phyloP scores from a whole-genome alignment of 441 rosid species.

The Viola pubescens region DNA sequence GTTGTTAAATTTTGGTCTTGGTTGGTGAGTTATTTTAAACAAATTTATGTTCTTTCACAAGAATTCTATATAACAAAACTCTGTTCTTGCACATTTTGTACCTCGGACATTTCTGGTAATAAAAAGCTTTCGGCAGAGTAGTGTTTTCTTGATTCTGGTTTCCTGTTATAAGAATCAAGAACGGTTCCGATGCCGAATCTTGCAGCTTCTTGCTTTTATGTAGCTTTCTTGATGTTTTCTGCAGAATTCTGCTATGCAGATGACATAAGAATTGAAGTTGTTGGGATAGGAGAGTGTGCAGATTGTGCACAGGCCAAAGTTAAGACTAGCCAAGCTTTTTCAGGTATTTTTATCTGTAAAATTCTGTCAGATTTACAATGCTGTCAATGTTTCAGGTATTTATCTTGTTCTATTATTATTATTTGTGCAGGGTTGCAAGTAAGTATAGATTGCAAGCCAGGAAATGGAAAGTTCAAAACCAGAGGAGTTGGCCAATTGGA shows the following conservation, averaged over 20 bases:
- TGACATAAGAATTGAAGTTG: slow-evolving; percentile 28
- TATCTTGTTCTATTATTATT: not conserved
- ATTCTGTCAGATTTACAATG: not conserved
- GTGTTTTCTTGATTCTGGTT: too few species aligned
- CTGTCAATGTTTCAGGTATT: not conserved
- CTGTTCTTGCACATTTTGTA: too few species aligned
- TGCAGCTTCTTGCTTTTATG: slow-evolving; percentile 30
- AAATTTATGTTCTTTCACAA: too few species aligned
- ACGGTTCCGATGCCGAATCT: slow-evolving; percentile 41
- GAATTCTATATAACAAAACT: too few species aligned
- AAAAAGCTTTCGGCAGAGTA: not conserved
- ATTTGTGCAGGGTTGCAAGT: slow-evolving; percentile 51
- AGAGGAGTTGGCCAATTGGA: slow-evolving; percentile 51
- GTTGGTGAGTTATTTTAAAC: too few species aligned
- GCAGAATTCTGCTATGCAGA: slow-evolving; percentile 28
- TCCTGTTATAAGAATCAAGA: too few species aligned
- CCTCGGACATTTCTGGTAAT: too few species aligned
- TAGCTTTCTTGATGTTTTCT: slow-evolving; percentile 20
- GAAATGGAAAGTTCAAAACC: slow-evolving; percentile 45
- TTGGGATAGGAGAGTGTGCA: slow-evolving; percentile 52
- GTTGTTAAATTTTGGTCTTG: too few species aligned
- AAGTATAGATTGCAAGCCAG: slow-evolving; percentile 57
- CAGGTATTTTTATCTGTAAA: slow-evolving; percentile 32
- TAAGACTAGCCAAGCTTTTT: slow-evolving; percentile 39
- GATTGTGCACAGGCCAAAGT: slow-evolving; percentile 41